Percentiles rank a stretch among this genome's conserved stretches.
Conservation (phyloP, 164 flowering plant genomes). For the Magnolia kwangsiensis region DNA sequence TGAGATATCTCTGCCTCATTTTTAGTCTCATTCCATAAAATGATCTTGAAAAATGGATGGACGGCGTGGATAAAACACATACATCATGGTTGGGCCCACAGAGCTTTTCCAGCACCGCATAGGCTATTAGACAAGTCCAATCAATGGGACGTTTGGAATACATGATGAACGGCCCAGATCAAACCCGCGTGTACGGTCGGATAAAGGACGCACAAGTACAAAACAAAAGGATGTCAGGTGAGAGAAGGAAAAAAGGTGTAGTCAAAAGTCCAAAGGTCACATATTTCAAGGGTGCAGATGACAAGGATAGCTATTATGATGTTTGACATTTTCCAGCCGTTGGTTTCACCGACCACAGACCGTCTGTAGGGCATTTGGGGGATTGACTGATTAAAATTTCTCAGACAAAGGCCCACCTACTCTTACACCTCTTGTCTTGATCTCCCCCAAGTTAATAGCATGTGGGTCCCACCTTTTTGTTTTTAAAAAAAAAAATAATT, state of each 20-base stretch:
- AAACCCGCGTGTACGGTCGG: not conserved
- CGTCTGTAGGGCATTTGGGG: not conserved
- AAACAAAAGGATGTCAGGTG: not conserved
- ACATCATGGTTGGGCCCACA: too few species aligned
- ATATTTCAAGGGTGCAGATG: not conserved
- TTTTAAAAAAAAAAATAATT: too few species aligned
- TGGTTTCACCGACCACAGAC: not conserved
- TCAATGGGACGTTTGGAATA: too few species aligned
- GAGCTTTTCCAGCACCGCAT: too few species aligned
- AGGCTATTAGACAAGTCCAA: too few species aligned
- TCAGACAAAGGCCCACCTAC: not conserved
- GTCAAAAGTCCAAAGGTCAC: not conserved
- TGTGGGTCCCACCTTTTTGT: too few species aligned
- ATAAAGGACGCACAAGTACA: not conserved
- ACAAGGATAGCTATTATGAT: not conserved
- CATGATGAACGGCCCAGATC: not conserved
- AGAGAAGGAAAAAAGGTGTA: not conserved
- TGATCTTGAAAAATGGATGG: too few species aligned
- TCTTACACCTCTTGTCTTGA: conserved; percentile 7
- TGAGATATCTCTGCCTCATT: too few species aligned
- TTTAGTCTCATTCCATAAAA: too few species aligned
- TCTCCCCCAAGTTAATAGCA: not conserved
- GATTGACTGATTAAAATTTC: not conserved
- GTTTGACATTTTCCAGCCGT: not conserved
- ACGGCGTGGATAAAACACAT: too few species aligned